Base-by-base conservation (phyloP, 805 yeast species). In the Yarrowia sp. region DNA sequence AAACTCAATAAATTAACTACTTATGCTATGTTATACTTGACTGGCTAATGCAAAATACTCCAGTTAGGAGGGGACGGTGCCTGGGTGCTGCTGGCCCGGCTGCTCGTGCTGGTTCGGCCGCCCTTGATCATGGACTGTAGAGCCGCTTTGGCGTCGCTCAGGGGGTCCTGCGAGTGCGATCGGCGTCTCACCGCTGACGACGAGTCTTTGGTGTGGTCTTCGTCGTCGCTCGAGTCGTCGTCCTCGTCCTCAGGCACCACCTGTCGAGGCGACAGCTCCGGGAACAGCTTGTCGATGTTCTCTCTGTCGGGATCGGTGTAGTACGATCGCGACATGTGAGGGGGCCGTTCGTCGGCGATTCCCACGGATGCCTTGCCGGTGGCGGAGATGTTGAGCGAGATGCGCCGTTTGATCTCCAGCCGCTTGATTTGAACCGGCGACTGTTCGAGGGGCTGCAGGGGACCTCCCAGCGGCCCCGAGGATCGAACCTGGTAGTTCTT, bases 101-200 rank as follows among this genome's bases (percentile, higher is more conserved):
- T 26, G 32, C 32, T 26, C 7, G 32, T 26, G 32, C 32, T 26
- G 32, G 32, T 26, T 26, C 32, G 32, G 32, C 32, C 32, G 32
- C 52, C 10, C 32, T 35, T 15, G 35, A 59, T 59, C 52, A 63
- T 38, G 48, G 67, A 38, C 67, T 63, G 43, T 3, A 63, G 56
- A 8, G 67, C 67, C 41, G 56, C 56, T 22, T 49, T 63, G 67
- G 67, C 67, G 26, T 63, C 67, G 52, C 65, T 59, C 19, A 59
- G 45, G 2, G 65, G 65, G 19, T 59, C 52, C 50, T 59, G 65
- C 42, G 52, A 35, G 32, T 32, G 41, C 8, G 65, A 43, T 1
- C 65, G 65, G 2, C 65, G 16, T 5, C 42, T 19, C 41, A 46
- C 4, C 38, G 10, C 14, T 22, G 7, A 26, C 4, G 32, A 26